Evolutionary conservation across 306 rosid species (phyloP).

Genomic region (Sophora flavescens): DNA sequence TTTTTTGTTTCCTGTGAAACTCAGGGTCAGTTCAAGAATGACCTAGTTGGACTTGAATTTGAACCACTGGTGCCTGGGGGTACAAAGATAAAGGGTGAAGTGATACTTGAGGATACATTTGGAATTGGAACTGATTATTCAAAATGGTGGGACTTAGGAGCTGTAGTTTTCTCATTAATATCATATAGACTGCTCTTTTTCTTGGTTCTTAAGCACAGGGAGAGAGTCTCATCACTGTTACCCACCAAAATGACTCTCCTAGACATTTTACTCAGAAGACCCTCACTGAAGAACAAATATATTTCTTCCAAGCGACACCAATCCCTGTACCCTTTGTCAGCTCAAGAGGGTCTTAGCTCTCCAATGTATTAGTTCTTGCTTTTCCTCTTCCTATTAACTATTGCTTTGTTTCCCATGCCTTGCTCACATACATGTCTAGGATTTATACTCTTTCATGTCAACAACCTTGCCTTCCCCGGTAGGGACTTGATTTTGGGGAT

Average conservation of each 20-base stretch:
- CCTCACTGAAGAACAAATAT: conserved; percentile 34
- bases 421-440: not conserved
- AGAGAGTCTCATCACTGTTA: conserved; percentile 38
- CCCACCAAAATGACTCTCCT: conserved; percentile 28
- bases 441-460: not conserved
- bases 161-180: conserved; percentile 47
- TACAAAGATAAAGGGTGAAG: conserved; percentile 55
- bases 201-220: conserved; percentile 47
- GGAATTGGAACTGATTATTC: conserved; percentile 48
- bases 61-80: conserved; percentile 49
- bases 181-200: conserved; percentile 45
- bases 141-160: conserved; percentile 61
- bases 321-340: conserved; percentile 41
- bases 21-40: conserved; percentile 66
- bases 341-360: conserved; percentile 48
- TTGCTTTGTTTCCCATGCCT: not conserved
- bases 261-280: conserved; percentile 32
- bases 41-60: conserved; percentile 63
- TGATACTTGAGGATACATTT: conserved; percentile 39
- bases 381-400: not conserved
- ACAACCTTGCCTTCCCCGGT: not conserved
- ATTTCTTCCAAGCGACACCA: conserved; percentile 45
- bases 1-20: too few relatives aligned
- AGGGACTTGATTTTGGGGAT: not conserved
- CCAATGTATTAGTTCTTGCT: conserved; percentile 41